phyloP scores from a whole-genome alignment of 805 yeast species.

The Saturnispora ahearnii region DNA sequence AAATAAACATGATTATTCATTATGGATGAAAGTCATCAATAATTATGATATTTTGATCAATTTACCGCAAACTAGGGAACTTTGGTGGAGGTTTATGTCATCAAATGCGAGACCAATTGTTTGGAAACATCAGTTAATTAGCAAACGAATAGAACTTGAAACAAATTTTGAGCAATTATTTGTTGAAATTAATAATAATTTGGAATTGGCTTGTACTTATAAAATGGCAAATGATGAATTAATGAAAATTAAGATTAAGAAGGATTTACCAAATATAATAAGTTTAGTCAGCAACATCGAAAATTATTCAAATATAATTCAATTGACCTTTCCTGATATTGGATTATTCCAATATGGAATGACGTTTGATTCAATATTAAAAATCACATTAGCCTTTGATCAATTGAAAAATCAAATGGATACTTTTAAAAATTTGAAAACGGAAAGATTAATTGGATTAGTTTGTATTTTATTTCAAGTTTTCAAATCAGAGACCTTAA shows the following conservation, averaged over 20 bases:
- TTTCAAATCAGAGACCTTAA: slow-evolving; percentile 16
- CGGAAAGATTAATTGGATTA: slow-evolving; percentile 17
- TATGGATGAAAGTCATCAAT: slow-evolving; percentile 37
- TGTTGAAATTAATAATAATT: slow-evolving; percentile 15
- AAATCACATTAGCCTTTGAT: slow-evolving; percentile 18
- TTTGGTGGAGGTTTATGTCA: slow-evolving; percentile 58
- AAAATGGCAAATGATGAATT: slow-evolving; percentile 17
- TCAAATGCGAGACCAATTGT: slow-evolving; percentile 33
- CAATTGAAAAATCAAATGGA: slow-evolving; percentile 11
- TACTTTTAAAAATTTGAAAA: slow-evolving; percentile 10
- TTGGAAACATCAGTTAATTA: slow-evolving; percentile 43
- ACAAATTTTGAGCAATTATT: slow-evolving; percentile 13
- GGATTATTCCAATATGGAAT: slow-evolving; percentile 24
- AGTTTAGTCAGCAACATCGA: slow-evolving; percentile 18
- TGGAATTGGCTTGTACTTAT: slow-evolving; percentile 25
- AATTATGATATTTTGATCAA: slow-evolving; percentile 29
- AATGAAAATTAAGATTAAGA: slow-evolving; percentile 12
- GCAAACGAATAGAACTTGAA: slow-evolving; percentile 21
- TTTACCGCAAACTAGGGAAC: slow-evolving; percentile 36
- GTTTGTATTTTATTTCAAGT: slow-evolving; percentile 22
- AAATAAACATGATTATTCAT: slow-evolving; percentile 29
- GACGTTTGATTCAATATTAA: slow-evolving; percentile 23
- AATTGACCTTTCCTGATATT: slow-evolving; percentile 23
- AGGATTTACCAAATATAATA: slow-evolving; percentile 9
- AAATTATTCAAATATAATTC: slow-evolving; percentile 18